phyloP scores from a whole-genome alignment of 176 grass and related monocot genomes.

The Alloteropsis semialata region DNA sequence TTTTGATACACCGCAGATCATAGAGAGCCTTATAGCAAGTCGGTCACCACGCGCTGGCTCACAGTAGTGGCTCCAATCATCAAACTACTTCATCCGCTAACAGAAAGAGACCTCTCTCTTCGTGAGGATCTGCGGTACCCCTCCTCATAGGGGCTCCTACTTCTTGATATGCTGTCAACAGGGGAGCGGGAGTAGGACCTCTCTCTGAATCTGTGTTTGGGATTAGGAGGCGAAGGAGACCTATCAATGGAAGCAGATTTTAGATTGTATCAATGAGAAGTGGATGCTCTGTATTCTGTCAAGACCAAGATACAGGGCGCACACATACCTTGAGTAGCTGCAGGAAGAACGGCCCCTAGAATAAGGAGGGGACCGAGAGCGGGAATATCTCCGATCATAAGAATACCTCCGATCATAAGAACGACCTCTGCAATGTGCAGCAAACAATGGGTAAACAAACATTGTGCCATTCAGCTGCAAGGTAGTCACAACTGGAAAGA shows the following conservation, averaged over 20 bases:
- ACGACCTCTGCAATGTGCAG: conserved; percentile 27
- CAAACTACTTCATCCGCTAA: conserved; percentile 21
- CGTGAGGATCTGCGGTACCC: not conserved
- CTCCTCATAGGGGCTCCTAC: conserved; percentile 30
- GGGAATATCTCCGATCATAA: conserved; percentile 32
- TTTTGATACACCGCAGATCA: not conserved
- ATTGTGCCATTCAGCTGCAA: not conserved
- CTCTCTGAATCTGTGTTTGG: conserved; percentile 23
- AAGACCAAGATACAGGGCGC: not conserved
- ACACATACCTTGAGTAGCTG: conserved; percentile 47
- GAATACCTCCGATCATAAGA: conserved; percentile 39
- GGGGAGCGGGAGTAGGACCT: conserved; percentile 50
- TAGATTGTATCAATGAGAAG: not conserved
- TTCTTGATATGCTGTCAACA: conserved; percentile 47
- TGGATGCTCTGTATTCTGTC: not conserved
- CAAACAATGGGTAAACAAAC: not conserved
- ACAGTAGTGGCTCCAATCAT: not conserved
- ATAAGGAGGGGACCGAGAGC: conserved; percentile 35
- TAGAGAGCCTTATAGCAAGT: not conserved
- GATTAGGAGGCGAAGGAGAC: conserved; percentile 46
- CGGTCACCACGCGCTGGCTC: not conserved
- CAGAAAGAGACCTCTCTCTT: conserved; percentile 45
- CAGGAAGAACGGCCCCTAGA: conserved; percentile 48
- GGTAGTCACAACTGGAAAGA: not conserved
- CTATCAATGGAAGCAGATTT: conserved; percentile 10